These are phyloP conservation scores for Dryas integrifolia DNA, from an alignment of 331 rosid species.

Conservation along the genomic window DNA sequence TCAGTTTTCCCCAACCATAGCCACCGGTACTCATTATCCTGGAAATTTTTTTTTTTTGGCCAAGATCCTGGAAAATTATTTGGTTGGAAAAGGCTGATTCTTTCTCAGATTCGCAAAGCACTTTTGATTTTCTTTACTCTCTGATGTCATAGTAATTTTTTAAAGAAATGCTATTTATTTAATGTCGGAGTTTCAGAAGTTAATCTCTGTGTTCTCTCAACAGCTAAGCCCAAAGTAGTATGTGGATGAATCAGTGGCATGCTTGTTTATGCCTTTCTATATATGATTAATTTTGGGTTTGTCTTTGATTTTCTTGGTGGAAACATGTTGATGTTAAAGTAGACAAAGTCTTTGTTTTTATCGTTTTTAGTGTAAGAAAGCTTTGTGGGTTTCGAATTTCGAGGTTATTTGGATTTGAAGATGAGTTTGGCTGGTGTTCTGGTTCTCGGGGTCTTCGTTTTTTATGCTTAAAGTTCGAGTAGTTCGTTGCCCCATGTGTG, in stretches of 20 bases:
- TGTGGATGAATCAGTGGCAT: not conserved
- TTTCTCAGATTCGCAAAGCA: no score
- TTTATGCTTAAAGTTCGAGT: not conserved
- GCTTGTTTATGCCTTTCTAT: not conserved
- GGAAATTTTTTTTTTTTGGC: no score
- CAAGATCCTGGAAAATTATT: slow-evolving; percentile 7
- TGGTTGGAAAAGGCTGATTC: no score
- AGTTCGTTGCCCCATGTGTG: no score
- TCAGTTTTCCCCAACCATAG: not conserved
- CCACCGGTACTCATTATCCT: not conserved
- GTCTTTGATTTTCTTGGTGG: not conserved
- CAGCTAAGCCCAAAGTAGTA: not conserved
- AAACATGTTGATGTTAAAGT: not conserved
- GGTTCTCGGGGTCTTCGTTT: slow-evolving; percentile 22
- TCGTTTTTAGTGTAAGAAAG: not conserved
- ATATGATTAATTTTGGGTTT: not conserved
- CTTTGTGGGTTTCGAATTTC: slow-evolving; percentile 4
- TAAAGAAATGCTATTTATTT: not conserved
- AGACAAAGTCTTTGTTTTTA: not conserved
- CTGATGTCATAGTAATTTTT: not conserved
- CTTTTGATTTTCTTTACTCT: not conserved
- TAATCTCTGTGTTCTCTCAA: not conserved
- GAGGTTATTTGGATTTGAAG: slow-evolving; percentile 21
- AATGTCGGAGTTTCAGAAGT: not conserved
- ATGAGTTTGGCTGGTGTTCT: slow-evolving; percentile 11